Percentiles rank a stretch among this genome's conserved stretches.
These are phyloP conservation scores for Nothophaeocryptopus gaeumannii DNA, from an alignment of 2,329 filamentous ascomycete species.

Conservation along the genomic window DNA sequence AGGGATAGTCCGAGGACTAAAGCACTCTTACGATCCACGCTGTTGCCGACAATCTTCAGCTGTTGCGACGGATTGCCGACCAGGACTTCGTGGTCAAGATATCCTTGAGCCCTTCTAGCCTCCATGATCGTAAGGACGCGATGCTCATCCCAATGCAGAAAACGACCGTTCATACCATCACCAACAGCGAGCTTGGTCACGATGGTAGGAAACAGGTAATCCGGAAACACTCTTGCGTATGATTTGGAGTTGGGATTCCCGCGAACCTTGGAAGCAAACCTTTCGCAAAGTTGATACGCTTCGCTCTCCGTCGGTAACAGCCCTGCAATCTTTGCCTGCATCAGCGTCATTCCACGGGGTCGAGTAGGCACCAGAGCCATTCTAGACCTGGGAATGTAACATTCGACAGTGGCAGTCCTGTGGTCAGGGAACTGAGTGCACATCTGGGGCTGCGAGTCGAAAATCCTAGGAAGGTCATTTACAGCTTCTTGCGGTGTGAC, in stretches of 20 bases:
- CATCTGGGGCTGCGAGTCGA: conserved; percentile 59
- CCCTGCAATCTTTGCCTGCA: conserved; percentile 29
- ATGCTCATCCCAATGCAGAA: conserved; percentile 65
- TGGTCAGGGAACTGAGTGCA: conserved; percentile 70
- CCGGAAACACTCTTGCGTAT: conserved; percentile 55
- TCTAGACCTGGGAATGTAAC: conserved; percentile 43
- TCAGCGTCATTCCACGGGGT: conserved; percentile 40
- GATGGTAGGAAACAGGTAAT: conserved; percentile 60
- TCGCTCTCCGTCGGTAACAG: conserved; percentile 29
- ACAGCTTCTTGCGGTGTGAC: conserved; percentile 55
- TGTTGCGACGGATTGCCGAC: conserved; percentile 57
- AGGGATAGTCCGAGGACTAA: conserved; percentile 64
- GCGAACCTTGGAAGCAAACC: conserved; percentile 16
- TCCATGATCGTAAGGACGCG: conserved; percentile 65
- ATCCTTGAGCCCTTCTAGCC: conserved; percentile 65
- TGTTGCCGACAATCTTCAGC: conserved; percentile 71
- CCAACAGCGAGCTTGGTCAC: conserved; percentile 52
- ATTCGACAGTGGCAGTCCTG: conserved; percentile 47
- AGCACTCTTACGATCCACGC: conserved; percentile 67
- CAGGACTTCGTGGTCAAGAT: conserved; percentile 67
- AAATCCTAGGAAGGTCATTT: conserved; percentile 60
- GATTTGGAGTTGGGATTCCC: conserved; percentile 24
- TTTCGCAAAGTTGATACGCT: conserved; percentile 13
- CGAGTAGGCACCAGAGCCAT: conserved; percentile 59
- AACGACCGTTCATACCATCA: conserved; percentile 56